Percentiles rank a stretch among this genome's conserved stretches.
phyloP scores from a whole-genome alignment of 2,329 filamentous ascomycete species.

The Aspergillus proliferans region DNA sequence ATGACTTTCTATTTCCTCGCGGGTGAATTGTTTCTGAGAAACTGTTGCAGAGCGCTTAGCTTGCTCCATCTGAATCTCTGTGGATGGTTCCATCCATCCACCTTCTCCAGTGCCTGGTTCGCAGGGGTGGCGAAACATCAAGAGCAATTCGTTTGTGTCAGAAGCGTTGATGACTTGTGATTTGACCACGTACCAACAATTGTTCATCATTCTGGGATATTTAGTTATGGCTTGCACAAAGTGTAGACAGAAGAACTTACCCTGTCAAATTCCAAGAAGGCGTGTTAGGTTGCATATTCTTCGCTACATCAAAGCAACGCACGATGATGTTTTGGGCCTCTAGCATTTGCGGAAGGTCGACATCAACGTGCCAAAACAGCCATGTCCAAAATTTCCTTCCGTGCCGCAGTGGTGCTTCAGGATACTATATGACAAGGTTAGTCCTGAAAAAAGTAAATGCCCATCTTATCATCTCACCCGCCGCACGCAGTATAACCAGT shows the following conservation, averaged over 20 bases:
- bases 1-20: constrained; percentile 51
- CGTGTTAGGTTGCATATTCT: constrained; percentile 45
- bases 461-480: constrained; percentile 20
- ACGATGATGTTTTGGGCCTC: constrained; percentile 40
- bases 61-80: constrained; percentile 40
- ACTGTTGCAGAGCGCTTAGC: constrained; percentile 41
- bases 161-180: constrained; percentile 31
- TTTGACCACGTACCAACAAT: constrained; percentile 45
- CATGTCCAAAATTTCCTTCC: constrained; percentile 52
- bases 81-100: constrained; percentile 49
- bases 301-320: constrained; percentile 46
- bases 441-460: no score
- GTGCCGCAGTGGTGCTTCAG: constrained; percentile 45
- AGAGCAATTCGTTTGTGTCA: constrained; percentile 23
- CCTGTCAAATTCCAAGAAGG: constrained; percentile 46
- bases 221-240: constrained; percentile 13
- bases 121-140: constrained; percentile 43
- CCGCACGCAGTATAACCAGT: constrained; percentile 46
- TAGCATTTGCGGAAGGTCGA: constrained; percentile 41
- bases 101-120: constrained; percentile 40
- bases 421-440: constrained; percentile 27
- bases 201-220: constrained; percentile 47
- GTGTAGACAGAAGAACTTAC: constrained; percentile 13
- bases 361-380: constrained; percentile 49
- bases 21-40: constrained; percentile 48